Evolutionary conservation across 192 early-diverging fungal genomes (phyloP).

Genomic region (Lobosporangium transversale): DNA sequence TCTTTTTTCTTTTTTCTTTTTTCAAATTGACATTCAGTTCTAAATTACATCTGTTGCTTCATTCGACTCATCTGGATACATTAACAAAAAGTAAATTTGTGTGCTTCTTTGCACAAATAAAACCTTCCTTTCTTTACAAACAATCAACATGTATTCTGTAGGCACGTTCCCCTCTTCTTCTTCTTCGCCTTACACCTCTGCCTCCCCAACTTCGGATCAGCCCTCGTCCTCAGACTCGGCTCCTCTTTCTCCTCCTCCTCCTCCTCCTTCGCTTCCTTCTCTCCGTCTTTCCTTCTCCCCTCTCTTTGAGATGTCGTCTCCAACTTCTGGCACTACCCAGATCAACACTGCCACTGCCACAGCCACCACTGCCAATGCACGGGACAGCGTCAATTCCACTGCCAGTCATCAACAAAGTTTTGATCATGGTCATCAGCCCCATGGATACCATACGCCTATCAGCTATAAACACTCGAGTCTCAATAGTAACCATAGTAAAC

Average conservation of each 20-base stretch:
- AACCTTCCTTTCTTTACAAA: neutral
- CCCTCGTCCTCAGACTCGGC: neutral
- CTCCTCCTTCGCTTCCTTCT: constrained; percentile 13
- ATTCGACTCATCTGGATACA: no score
- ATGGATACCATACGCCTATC: neutral
- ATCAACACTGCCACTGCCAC: constrained; percentile 27
- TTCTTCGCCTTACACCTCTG: neutral
- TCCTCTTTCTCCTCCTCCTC: neutral
- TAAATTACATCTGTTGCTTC: no score
- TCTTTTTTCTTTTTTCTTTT: neutral
- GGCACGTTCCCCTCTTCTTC: neutral
- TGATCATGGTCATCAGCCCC: neutral
- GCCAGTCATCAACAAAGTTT: neutral
- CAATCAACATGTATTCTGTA: neutral
- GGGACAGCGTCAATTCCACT: constrained; percentile 13
- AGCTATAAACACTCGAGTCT: constrained; percentile 31
- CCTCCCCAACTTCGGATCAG: neutral
- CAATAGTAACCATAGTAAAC: constrained; percentile 20
- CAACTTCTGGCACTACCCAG: constrained; percentile 24
- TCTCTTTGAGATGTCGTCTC: constrained; percentile 38
- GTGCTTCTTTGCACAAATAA: no score
- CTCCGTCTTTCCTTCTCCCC: constrained; percentile 45
- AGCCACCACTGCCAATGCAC: constrained; percentile 1
- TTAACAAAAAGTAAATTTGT: no score
- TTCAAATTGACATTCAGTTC: no score